Conservation (phyloP, 352 stramenopile species). For the Vaucheria bursata region DNA sequence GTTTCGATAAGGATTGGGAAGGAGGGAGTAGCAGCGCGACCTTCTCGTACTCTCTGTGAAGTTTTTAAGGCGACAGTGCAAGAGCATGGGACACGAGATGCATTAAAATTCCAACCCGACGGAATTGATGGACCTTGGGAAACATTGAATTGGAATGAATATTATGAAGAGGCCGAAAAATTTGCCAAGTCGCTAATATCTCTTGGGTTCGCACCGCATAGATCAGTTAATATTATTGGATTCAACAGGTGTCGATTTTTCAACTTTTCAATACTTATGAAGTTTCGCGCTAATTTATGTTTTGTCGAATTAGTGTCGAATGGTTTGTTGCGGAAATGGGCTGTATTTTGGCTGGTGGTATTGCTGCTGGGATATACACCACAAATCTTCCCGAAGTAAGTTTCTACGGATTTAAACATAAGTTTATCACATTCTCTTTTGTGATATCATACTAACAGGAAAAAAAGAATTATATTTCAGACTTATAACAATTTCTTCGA, state of each 20-base stretch:
- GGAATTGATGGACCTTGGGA: constrained; percentile 40
- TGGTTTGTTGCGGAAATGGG: constrained; percentile 79
- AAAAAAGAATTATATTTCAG: background rate
- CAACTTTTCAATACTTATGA: too few species aligned
- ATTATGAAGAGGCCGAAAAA: constrained; percentile 38
- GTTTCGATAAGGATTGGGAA: constrained; percentile 34
- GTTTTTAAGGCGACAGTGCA: constrained; percentile 49
- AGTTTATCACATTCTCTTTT: background rate
- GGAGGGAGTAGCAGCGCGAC: constrained; percentile 17
- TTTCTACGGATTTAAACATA: constrained; percentile 43
- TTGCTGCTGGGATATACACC: constrained; percentile 89
- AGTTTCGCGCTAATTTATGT: too few species aligned
- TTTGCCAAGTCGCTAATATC: constrained; percentile 55
- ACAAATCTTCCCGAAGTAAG: constrained; percentile 67
- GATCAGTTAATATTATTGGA: constrained; percentile 58
- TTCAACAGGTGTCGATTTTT: constrained; percentile 64
- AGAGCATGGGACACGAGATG: constrained; percentile 33
- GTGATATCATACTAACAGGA: background rate
- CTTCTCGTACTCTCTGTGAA: constrained; percentile 50
- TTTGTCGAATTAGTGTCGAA: constrained; percentile 4
- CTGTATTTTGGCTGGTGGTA: constrained; percentile 76
- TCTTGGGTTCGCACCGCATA: constrained; percentile 52
- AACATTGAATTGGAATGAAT: constrained; percentile 46
- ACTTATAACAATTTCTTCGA: background rate
- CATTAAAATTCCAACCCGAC: constrained; percentile 45